Evolutionary conservation across 2,329 filamentous ascomycete species (phyloP), one percentile per base, ranked within the genome.

Genomic region (Clonostachys rhizophaga): DNA sequence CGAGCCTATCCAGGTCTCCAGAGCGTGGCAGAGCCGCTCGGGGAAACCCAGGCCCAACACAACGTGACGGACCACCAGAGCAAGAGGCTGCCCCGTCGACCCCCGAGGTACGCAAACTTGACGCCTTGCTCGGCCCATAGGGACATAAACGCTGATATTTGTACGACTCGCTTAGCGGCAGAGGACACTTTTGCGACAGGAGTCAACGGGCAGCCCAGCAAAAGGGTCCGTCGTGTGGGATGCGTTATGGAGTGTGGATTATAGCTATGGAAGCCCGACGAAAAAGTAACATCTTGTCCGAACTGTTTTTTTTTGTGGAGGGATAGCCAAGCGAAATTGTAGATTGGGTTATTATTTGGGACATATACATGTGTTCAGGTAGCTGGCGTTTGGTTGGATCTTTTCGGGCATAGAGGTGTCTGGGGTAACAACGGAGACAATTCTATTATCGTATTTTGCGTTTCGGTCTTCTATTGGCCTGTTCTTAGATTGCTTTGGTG

Each of bases 141-240:
- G 55, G 60, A 59, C 63, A 67, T 60, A 66, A 58, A 49, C 48
- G 47, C 52, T 49, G 18, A 34, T 47, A 44, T 46, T 49, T 46
- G 36, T 39, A n/a, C 36, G 36, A 11, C 14, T 8, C 14, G 36
- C 52, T 50, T 56, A 64, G 62, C 50, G 53, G 47, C 60, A 55
- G 45, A 57, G 37, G 34, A 45, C 16, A 24, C 55, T 68, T 35
- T 65, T 65, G 18, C 68, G 70, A 50, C 68, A 77, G 52, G 60
- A 68, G 46, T 65, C 55, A 53, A 46, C 48, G 11, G 61, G 69
- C 46, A 71, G 69, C 49, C 59, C 69, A 20, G 64, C 60, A n/a
- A 78, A 71, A 61, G 76, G 65, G 55, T 80, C 76, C 30, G 67
- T 83, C 5, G 71, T 84, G 10, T 86, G 80, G 79, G 80, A 83